phyloP scores from a whole-genome alignment of 352 stramenopile species.

The Globisporangium apiculatum region DNA sequence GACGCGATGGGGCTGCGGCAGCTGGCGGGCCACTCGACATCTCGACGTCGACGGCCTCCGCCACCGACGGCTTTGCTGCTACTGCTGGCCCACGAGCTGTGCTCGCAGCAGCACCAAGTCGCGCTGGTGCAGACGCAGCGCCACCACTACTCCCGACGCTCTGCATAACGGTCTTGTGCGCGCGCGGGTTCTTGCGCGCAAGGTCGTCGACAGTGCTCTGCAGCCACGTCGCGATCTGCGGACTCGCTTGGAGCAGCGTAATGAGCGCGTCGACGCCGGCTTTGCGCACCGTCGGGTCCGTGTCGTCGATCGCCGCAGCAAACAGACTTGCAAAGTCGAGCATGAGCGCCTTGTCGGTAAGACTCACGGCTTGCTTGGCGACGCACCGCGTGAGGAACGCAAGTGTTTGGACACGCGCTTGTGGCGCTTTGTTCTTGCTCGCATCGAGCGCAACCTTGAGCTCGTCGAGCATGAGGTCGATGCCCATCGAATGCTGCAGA shows the following conservation, averaged over 20 bases:
- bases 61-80: conserved; percentile 10
- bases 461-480: conserved; percentile 87
- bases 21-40: conserved; percentile 14
- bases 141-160: conserved; percentile 21
- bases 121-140: neutral
- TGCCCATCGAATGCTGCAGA: conserved; percentile 69
- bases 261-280: conserved; percentile 61
- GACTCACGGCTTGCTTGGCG: conserved; percentile 60
- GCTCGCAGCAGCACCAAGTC: conserved; percentile 14
- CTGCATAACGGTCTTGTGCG: conserved; percentile 61
- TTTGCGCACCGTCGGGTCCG: conserved; percentile 75
- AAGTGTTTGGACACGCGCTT: conserved; percentile 70
- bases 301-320: conserved; percentile 57
- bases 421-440: conserved; percentile 77
- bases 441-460: conserved; percentile 61
- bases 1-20: conserved; percentile 2
- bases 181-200: conserved; percentile 59
- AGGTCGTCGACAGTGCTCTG: conserved; percentile 59
- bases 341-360: conserved; percentile 56
- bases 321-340: conserved; percentile 61
- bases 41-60: conserved; percentile 11
- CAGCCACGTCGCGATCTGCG: conserved; percentile 44
- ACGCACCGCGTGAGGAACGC: conserved; percentile 60
- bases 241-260: conserved; percentile 42
- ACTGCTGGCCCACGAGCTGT: conserved; percentile 12